A percentile compares a stretch with the other conserved stretches of the same genome.
Conservation (phyloP, 192 early-diverging fungal genomes). For the Mortierella alpina region DNA sequence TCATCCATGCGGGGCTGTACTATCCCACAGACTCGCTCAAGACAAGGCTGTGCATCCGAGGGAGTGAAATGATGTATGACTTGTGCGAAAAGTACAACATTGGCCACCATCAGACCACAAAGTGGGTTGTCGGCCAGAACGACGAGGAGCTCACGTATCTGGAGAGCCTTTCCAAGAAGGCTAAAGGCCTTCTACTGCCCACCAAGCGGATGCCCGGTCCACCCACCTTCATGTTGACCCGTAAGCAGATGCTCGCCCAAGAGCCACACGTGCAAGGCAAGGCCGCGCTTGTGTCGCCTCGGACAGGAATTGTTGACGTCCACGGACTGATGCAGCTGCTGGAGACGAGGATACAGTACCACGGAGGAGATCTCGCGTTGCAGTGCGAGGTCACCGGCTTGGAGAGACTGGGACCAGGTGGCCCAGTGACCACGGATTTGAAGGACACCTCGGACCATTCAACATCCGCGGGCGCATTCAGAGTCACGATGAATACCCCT, state of each 20-base stretch:
- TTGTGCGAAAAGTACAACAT: conserved; percentile 65
- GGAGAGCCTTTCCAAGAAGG: conserved; percentile 64
- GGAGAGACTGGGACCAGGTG: neutral
- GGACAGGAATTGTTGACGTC: conserved; percentile 88
- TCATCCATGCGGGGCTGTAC: conserved; percentile 91
- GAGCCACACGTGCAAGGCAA: conserved; percentile 74
- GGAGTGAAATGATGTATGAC: conserved; percentile 76
- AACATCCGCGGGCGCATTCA: conserved; percentile 48
- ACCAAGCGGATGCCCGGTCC: conserved; percentile 55
- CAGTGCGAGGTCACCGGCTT: conserved; percentile 62
- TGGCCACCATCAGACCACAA: conserved; percentile 68
- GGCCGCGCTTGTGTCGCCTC: conserved; percentile 70
- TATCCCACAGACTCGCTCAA: conserved; percentile 81
- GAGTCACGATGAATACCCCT: conserved; percentile 61
- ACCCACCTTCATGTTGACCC: conserved; percentile 61
- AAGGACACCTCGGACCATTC: neutral
- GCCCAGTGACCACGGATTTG: neutral
- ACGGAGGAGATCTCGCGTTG: conserved; percentile 67
- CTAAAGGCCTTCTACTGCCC: conserved; percentile 48
- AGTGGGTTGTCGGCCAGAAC: conserved; percentile 82
- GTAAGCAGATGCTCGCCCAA: conserved; percentile 41
- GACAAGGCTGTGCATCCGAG: conserved; percentile 80
- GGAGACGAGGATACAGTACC: conserved; percentile 60
- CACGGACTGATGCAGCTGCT: conserved; percentile 76
- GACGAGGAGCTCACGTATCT: conserved; percentile 66